Evolutionary conservation across 208 protist genomes (phyloP).

Genomic region (Leishmania martiniquensis): DNA sequence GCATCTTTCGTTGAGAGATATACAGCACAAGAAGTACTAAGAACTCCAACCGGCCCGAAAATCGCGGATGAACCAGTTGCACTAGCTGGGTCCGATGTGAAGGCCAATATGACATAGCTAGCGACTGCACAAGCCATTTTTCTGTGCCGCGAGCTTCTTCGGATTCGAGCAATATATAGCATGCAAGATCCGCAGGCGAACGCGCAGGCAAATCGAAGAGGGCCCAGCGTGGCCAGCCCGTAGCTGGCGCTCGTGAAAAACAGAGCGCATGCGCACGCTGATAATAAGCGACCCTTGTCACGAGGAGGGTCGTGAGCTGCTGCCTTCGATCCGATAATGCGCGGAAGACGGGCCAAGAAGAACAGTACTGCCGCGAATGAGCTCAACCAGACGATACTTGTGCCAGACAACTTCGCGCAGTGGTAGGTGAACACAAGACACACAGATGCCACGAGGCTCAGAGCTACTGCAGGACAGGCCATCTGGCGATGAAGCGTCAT

Average conservation of each 20-base stretch:
- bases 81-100: slow-evolving; percentile 15
- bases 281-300: slow-evolving; percentile 8
- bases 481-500: not conserved
- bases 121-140: slow-evolving; percentile 9
- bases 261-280: slow-evolving; percentile 11
- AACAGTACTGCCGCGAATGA: slow-evolving; percentile 19
- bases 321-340: not conserved
- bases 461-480: not conserved
- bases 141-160: slow-evolving; percentile 5
- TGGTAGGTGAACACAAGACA: slow-evolving; percentile 22
- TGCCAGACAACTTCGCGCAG: slow-evolving; percentile 8
- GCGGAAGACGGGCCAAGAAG: slow-evolving; percentile 13
- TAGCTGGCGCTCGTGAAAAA: slow-evolving; percentile 15
- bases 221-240: slow-evolving; percentile 21
- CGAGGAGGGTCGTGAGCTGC: not conserved
- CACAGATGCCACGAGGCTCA: slow-evolving; percentile 7
- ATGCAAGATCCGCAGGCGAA: slow-evolving; percentile 10
- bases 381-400: slow-evolving; percentile 24
- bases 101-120: not conserved
- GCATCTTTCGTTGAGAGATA: slow-evolving; percentile 10
- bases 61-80: not conserved
- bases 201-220: slow-evolving; percentile 14
- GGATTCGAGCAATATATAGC: slow-evolving; percentile 8
- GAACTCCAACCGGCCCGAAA: slow-evolving; percentile 9
- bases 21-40: slow-evolving; percentile 6